Percentiles rank a stretch among this genome's conserved stretches.
Conservation (phyloP, 2,329 filamentous ascomycete species). For the Diaporthe amygdali region DNA sequence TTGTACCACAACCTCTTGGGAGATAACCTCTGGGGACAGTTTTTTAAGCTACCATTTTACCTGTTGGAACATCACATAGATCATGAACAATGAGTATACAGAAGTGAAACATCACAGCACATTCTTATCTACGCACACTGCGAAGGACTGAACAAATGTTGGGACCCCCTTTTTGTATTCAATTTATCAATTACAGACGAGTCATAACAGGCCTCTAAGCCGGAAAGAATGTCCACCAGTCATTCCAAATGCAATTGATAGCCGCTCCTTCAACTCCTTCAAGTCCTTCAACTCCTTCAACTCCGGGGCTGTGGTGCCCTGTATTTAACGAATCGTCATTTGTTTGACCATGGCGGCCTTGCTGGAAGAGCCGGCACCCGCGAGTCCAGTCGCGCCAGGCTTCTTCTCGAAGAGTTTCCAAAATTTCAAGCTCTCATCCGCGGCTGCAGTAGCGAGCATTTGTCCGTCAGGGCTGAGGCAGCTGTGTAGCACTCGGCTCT, state of each 20-base stretch:
- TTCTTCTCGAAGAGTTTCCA: slow-evolving; percentile 99
- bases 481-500: slow-evolving; percentile 95
- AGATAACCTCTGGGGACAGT: not conserved
- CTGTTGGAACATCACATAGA: too few relatives aligned
- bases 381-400: slow-evolving; percentile 72
- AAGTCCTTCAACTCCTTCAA: too few relatives aligned
- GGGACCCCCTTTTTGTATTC: not conserved
- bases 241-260: too few relatives aligned
- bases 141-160: not conserved
- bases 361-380: slow-evolving; percentile 70
- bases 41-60: too few relatives aligned
- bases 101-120: too few relatives aligned
- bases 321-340: slow-evolving; percentile 83
- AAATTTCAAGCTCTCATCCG: slow-evolving; percentile 98
- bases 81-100: too few relatives aligned
- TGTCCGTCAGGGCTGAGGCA: slow-evolving; percentile 96
- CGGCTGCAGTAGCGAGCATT: slow-evolving; percentile 94
- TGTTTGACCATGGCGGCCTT: slow-evolving; percentile 91
- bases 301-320: not conserved
- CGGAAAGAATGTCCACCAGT: too few relatives aligned
- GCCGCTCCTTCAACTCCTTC: too few relatives aligned
- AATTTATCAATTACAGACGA: too few relatives aligned
- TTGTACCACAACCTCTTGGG: not conserved
- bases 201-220: too few relatives aligned
- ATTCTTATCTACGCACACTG: not conserved